These are phyloP conservation scores for Saccharomyces kudriavzevii DNA, from an alignment of 805 yeast species.

Conservation along the genomic window DNA sequence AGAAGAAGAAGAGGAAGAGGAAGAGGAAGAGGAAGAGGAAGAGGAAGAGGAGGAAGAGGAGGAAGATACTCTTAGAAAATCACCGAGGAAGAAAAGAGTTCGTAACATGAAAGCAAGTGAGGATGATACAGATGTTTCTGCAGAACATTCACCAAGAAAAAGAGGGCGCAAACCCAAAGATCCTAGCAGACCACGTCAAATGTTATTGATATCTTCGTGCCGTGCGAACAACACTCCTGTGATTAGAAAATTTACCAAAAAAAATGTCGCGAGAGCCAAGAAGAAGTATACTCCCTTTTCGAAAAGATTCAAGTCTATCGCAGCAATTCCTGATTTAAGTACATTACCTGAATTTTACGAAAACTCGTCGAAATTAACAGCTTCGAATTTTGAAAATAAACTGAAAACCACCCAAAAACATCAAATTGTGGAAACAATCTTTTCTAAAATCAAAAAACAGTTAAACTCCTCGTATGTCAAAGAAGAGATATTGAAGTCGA, in stretches of 20 bases:
- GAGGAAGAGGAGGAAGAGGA: slow-evolving; percentile 6
- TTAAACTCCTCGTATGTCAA: slow-evolving; percentile 38
- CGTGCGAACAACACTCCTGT: slow-evolving; percentile 4
- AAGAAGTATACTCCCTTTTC: slow-evolving; percentile 26
- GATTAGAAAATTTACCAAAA: slow-evolving; percentile 27
- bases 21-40: slow-evolving; percentile 7
- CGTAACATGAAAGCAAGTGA: slow-evolving; percentile 1
- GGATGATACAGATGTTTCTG: neutral
- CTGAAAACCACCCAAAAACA: slow-evolving; percentile 35
- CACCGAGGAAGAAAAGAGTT: slow-evolving; percentile 1
- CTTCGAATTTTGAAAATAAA: slow-evolving; percentile 13
- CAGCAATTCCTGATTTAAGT: slow-evolving; percentile 26
- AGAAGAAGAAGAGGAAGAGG: slow-evolving; percentile 4
- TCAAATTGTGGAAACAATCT: slow-evolving; percentile 29
- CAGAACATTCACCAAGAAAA: neutral
- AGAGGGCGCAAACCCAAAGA: neutral
- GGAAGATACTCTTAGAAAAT: slow-evolving; percentile 1
- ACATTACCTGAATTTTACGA: slow-evolving; percentile 24
- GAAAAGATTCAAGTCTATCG: slow-evolving; percentile 18
- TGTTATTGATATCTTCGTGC: neutral
- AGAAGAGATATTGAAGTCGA: slow-evolving; percentile 32
- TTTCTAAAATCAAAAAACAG: slow-evolving; percentile 29
- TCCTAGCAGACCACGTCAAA: neutral
- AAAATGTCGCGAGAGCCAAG: slow-evolving; percentile 27
- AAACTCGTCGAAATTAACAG: slow-evolving; percentile 9